A percentile compares a stretch with the other conserved stretches of the same genome.
phyloP scores from a whole-genome alignment of 2,329 filamentous ascomycete species.

The Aspergillus eucalypticola region DNA sequence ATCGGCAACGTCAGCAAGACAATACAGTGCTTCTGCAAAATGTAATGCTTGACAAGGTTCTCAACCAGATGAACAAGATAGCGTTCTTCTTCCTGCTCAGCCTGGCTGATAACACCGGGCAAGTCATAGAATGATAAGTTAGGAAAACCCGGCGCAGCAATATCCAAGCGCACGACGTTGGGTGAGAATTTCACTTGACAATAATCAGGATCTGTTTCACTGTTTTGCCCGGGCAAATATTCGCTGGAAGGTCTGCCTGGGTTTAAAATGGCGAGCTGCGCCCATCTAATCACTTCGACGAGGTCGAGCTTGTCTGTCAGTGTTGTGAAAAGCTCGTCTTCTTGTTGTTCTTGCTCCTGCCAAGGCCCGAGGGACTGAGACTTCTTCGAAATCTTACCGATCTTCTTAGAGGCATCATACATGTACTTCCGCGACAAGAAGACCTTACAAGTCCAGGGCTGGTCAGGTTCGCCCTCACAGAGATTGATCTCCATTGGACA shows the following conservation, averaged over 20 bases:
- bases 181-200: conserved; percentile 71
- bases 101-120: conserved; percentile 75
- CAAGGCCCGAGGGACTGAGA: conserved; percentile 66
- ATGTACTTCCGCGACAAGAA: conserved; percentile 66
- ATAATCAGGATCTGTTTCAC: conserved; percentile 30
- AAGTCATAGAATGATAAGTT: conserved; percentile 82
- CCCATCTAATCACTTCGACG: conserved; percentile 68
- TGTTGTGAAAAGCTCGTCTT: conserved; percentile 61
- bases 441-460: conserved; percentile 67
- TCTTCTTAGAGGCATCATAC: conserved; percentile 44
- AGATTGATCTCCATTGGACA: conserved; percentile 80
- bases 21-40: conserved; percentile 68
- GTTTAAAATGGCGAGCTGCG: conserved; percentile 75
- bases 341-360: conserved; percentile 49
- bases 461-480: conserved; percentile 49
- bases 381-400: conserved; percentile 51
- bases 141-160: conserved; percentile 69
- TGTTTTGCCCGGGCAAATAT: conserved; percentile 57
- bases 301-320: conserved; percentile 64
- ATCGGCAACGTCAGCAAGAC: conserved; percentile 77
- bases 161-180: conserved; percentile 75
- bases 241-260: conserved; percentile 56
- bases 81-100: conserved; percentile 62
- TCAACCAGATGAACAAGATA: conserved; percentile 72
- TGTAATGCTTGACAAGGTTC: conserved; percentile 69